Conservation (phyloP, 106 monocot species). For the Iris macrosiphon region DNA sequence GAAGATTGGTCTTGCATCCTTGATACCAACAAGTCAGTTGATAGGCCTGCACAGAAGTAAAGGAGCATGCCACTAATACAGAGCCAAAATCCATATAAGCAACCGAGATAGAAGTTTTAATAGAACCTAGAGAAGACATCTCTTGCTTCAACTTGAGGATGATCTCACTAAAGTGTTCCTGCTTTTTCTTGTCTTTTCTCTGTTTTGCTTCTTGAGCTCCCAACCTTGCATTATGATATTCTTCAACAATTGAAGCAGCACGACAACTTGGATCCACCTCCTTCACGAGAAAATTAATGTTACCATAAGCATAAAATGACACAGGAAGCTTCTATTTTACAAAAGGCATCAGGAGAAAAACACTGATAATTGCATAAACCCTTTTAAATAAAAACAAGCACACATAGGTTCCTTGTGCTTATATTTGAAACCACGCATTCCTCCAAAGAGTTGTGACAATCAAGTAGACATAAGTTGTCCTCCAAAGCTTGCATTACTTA, state of each 20-base stretch:
- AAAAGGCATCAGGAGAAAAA: too few relatives aligned
- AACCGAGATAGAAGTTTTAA: conserved; percentile 1
- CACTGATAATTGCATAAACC: too few relatives aligned
- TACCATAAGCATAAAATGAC: background rate
- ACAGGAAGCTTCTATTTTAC: conserved; percentile 1
- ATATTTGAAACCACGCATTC: too few relatives aligned
- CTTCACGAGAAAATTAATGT: conserved; percentile 22
- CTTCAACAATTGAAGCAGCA: conserved; percentile 46
- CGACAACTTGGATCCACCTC: conserved; percentile 31
- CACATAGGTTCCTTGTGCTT: too few relatives aligned
- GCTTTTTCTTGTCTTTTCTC: conserved; percentile 50
- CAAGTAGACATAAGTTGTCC: too few relatives aligned
- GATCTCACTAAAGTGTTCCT: conserved; percentile 38
- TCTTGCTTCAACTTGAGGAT: conserved; percentile 58
- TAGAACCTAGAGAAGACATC: conserved; percentile 52
- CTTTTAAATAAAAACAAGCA: too few relatives aligned
- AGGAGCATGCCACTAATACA: background rate
- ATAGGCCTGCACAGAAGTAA: conserved; percentile 46
- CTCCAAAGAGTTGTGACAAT: too few relatives aligned
- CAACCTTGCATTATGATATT: conserved; percentile 55
- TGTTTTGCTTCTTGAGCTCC: conserved; percentile 75
- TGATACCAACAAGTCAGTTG: conserved; percentile 39
- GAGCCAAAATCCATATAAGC: background rate
- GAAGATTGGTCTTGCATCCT: conserved; percentile 21
- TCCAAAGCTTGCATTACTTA: too few relatives aligned